Percentiles rank a stretch among this genome's conserved stretches.
Conservation (phyloP, 2,329 filamentous ascomycete genomes). For the Penicillium glabrum region DNA sequence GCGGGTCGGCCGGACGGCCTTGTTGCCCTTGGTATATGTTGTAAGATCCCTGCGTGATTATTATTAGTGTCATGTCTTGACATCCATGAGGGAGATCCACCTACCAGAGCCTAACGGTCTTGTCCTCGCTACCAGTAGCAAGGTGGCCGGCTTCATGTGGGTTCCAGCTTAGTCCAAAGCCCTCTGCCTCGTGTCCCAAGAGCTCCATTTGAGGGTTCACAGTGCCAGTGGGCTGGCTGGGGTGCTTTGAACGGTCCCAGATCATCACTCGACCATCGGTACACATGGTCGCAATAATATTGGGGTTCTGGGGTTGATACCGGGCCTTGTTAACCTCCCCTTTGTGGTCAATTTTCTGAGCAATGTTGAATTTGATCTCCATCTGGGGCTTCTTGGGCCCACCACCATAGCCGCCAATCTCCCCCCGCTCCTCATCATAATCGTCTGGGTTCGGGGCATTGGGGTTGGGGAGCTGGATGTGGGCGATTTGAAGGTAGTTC, state of each 20-base stretch:
- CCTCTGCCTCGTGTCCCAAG: constrained; percentile 80
- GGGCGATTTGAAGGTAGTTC: constrained; percentile 93
- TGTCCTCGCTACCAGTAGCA: constrained; percentile 88
- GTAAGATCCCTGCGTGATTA: constrained; percentile 68
- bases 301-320: constrained; percentile 95
- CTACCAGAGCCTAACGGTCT: constrained; percentile 87
- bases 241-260: constrained; percentile 95
- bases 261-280: constrained; percentile 85
- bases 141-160: constrained; percentile 78
- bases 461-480: constrained; percentile 86
- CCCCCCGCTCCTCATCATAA: constrained; percentile 87
- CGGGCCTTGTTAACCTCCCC: constrained; percentile 98
- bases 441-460: constrained; percentile 70
- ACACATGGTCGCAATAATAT: constrained; percentile 92
- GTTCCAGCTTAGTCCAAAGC: constrained; percentile 91
- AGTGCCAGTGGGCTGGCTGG: constrained; percentile 69
- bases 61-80: constrained; percentile 3
- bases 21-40: constrained; percentile 68
- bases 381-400: constrained; percentile 65
- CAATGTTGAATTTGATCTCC: constrained; percentile 81
- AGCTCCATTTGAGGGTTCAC: constrained; percentile 83
- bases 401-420: constrained; percentile 90
- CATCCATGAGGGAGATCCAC: constrained; percentile 23
- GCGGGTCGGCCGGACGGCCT: constrained; percentile 67
- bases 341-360: constrained; percentile 94